phyloP scores from a whole-genome alignment of 306 rosid species.

The Rosa persica region DNA sequence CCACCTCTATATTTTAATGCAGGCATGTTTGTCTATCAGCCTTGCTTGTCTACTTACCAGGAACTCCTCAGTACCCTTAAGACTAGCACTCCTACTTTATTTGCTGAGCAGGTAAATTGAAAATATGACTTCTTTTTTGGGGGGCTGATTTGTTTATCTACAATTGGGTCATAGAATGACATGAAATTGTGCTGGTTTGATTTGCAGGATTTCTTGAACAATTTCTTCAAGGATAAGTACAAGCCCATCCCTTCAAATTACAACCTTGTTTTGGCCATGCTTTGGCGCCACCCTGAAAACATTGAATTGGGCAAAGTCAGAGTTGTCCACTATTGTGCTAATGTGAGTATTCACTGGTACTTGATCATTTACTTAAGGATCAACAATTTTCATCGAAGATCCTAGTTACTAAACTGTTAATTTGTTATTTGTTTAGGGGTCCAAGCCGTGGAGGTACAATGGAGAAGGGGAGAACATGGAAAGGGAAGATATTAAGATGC shows the following conservation, averaged over 20 bases:
- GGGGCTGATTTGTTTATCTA: not conserved
- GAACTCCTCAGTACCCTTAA: constrained; percentile 47
- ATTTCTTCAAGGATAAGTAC: constrained; percentile 57
- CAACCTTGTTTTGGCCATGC: constrained; percentile 72
- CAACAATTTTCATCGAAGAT: not conserved
- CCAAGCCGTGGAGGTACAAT: constrained; percentile 89
- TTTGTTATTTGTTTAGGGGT: constrained; percentile 44
- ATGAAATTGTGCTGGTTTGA: not conserved
- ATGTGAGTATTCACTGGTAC: constrained; percentile 39
- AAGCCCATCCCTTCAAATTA: constrained; percentile 58
- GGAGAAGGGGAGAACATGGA: constrained; percentile 82
- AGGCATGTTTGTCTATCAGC: constrained; percentile 75
- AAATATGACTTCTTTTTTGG: not conserved
- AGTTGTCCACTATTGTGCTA: constrained; percentile 84
- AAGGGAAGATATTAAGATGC: constrained; percentile 67
- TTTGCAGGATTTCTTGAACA: constrained; percentile 63
- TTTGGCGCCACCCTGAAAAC: constrained; percentile 85
- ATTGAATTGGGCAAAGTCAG: constrained; percentile 55
- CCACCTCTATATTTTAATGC: constrained; percentile 87
- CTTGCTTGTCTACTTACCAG: constrained; percentile 41
- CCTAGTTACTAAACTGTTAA: not conserved
- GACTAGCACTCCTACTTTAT: constrained; percentile 52
- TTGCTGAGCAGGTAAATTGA: constrained; percentile 73
- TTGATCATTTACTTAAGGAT: not conserved
- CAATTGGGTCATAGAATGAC: not conserved